phyloP scores from a whole-genome alignment of 306 rosid genomes.

The Cercis canadensis region DNA sequence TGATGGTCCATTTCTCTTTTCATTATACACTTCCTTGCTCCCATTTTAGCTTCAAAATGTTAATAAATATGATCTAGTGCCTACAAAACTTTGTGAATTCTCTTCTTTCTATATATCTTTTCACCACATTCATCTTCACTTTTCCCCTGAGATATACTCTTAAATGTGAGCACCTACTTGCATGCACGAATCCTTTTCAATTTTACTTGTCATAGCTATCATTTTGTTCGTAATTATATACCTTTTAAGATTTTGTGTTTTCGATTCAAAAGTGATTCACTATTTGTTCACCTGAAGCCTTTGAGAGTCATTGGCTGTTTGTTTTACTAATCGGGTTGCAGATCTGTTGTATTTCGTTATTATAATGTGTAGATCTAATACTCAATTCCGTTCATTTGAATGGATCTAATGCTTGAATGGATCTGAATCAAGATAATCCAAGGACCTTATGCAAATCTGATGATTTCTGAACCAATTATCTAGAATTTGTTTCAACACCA shows the following conservation, averaged over 20 bases:
- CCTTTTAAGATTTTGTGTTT: not conserved
- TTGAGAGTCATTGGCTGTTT: not conserved
- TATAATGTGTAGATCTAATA: slow-evolving; percentile 38
- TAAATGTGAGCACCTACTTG: slow-evolving; percentile 25
- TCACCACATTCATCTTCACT: not conserved
- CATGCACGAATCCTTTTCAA: not conserved
- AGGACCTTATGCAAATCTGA: not conserved
- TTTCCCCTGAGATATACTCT: slow-evolving; percentile 40
- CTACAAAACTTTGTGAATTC: not conserved
- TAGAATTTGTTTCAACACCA: not conserved
- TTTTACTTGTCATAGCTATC: not conserved
- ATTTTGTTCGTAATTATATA: not conserved
- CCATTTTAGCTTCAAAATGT: not conserved
- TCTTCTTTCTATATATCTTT: not conserved
- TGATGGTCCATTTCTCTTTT: too few relatives aligned
- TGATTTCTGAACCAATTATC: not conserved
- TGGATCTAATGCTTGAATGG: too few relatives aligned
- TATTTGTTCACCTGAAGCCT: not conserved
- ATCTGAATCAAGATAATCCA: not conserved
- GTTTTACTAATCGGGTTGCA: not conserved
- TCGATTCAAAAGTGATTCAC: not conserved
- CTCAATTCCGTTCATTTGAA: not conserved
- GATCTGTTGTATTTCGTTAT: slow-evolving; percentile 43
- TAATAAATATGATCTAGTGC: slow-evolving; percentile 4
- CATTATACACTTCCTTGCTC: not conserved